Evolutionary conservation across 2,329 filamentous ascomycete genomes (phyloP), one percentile per base, ranked within the genome.

Genomic region (Clathrospora elynae): DNA sequence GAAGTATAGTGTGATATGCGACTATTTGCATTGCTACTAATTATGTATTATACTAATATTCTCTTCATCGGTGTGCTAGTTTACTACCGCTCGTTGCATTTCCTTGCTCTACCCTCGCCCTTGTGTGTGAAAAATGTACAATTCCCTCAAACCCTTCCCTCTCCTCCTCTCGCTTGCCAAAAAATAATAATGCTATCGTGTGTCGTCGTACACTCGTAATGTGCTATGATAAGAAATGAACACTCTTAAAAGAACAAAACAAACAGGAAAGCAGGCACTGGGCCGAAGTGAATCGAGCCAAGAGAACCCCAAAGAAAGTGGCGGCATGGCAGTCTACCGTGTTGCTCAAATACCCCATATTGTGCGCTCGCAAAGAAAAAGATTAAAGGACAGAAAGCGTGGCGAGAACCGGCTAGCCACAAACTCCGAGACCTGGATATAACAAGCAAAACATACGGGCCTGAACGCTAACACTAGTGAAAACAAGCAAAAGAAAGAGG

Each of bases 171-270:
- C 18, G 18, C 11, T 24, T 47, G n/a, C n/a, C 31, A 17, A 26
- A 51, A 46, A 49, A 44, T 22, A 17, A 18, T 24, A 45, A 51
- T 33, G 30, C 34, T 46, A 49, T 57, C 61, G 53, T 62, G 50
- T 62, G 49, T 44, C 55, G 46, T 60, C 61, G 38, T 64, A 58
- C 46, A 41, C 49, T 55, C 48, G 46, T 57, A 40, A 35, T 57
- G 51, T 60, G 33, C 38, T 36, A 31, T n/a, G n/a, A n/a, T n/a
- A n/a, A n/a, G n/a, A n/a, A 37, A 56, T 52, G 50, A 46, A 40
- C 33, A 42, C 39, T 42, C 7, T 9, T 35, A 35, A 43, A 32
- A 44, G 35, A 37, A 49, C 29, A 23, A 23, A 19, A 26, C 29
- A 42, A 8, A 42, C n/a, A 38, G 31, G 44, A 35, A 42, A 49